Percentiles rank a stretch among this genome's conserved stretches.
These are phyloP conservation scores for Euphorbia tirucalli DNA, from an alignment of 345 rosid species.

Conservation along the genomic window DNA sequence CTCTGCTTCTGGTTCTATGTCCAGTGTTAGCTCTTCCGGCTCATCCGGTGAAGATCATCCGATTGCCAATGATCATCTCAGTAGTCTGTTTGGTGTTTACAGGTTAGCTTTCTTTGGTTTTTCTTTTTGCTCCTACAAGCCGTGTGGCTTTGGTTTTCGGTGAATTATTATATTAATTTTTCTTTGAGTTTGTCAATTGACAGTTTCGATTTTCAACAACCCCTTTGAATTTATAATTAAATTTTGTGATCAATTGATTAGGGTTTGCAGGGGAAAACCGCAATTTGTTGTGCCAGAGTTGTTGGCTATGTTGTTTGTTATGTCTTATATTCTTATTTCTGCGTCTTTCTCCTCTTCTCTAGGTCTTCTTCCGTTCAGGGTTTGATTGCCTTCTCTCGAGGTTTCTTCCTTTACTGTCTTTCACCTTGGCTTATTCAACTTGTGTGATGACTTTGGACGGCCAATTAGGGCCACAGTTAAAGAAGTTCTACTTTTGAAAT, in stretches of 20 bases:
- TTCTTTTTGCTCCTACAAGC: neutral
- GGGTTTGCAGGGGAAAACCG: conserved; percentile 1
- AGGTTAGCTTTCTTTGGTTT: conserved; percentile 40
- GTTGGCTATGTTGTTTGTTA: conserved; percentile 16
- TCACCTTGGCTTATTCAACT: neutral
- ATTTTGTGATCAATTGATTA: neutral
- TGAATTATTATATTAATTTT: neutral
- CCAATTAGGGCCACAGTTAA: neutral
- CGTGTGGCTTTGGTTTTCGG: neutral
- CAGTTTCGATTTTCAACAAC: neutral
- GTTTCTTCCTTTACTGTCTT: conserved; percentile 10
- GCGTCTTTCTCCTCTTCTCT: neutral
- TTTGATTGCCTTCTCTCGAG: conserved; percentile 5
- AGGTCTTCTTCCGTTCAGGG: conserved; percentile 1
- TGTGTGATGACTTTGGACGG: neutral
- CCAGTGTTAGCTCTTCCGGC: conserved; percentile 83
- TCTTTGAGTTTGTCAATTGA: conserved; percentile 1
- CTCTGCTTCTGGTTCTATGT: conserved; percentile 52
- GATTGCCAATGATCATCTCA: conserved; percentile 33
- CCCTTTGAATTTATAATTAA: neutral
- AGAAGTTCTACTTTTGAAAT: neutral
- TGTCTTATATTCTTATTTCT: neutral
- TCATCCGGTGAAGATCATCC: conserved; percentile 67
- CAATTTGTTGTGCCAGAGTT: too few relatives aligned
- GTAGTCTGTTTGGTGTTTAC: conserved; percentile 25